Percentiles rank a stretch among this genome's conserved stretches.
Evolutionary conservation across 176 grass and related monocot species (phyloP).

Genomic region (Bothriochloa decipiens): DNA sequence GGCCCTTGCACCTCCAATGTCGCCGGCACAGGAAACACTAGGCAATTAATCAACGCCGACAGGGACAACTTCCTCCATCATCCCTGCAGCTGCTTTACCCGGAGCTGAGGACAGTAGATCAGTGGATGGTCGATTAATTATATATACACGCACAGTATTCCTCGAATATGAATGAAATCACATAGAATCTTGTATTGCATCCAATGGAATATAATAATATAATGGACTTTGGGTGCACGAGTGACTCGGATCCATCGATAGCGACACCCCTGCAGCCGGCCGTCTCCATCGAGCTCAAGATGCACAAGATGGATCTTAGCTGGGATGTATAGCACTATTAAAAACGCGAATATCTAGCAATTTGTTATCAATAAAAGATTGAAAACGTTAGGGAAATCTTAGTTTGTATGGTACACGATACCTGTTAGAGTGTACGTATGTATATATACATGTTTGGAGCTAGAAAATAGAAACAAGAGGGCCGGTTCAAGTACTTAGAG

Average conservation of each 20-base stretch:
- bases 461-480: too few species aligned
- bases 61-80: background rate
- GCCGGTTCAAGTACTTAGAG: too few species aligned
- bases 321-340: background rate
- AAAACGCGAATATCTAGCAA: background rate
- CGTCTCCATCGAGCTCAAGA: background rate
- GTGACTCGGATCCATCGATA: slow-evolving; percentile 48
- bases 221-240: slow-evolving; percentile 19
- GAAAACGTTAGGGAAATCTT: background rate
- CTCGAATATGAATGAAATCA: background rate
- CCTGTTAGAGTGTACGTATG: too few species aligned
- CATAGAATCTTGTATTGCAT: slow-evolving; percentile 9
- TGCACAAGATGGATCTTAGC: background rate
- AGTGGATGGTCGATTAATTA: slow-evolving; percentile 24
- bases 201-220: background rate
- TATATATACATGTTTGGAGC: too few species aligned
- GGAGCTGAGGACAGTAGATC: background rate
- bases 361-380: background rate
- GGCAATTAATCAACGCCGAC: background rate
- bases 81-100: background rate
- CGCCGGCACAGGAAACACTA: slow-evolving; percentile 23
- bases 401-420: background rate
- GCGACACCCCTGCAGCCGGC: background rate
- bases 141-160: background rate
- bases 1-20: background rate